Percentiles rank a stretch among this genome's conserved stretches.
phyloP scores from a whole-genome alignment of 108 stramenopile genomes.

The Nitzschia putrida region DNA sequence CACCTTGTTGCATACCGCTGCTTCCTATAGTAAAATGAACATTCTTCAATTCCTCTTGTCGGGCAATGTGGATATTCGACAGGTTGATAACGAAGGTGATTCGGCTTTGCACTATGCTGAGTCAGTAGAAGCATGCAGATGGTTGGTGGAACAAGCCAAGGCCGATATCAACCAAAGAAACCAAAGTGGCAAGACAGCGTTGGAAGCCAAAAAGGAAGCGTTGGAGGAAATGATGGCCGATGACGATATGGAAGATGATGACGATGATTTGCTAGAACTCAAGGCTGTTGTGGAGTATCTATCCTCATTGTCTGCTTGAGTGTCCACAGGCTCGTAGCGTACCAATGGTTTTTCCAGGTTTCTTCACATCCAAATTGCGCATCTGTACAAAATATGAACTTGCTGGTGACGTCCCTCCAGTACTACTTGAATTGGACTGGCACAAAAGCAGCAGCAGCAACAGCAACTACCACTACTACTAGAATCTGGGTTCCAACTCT shows the following conservation, averaged over 20 bases:
- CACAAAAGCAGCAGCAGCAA: too few relatives aligned
- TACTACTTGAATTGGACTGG: too few relatives aligned
- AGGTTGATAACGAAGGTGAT: conserved; percentile 63
- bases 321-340: too few relatives aligned
- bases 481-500: too few relatives aligned
- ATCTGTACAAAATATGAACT: too few relatives aligned
- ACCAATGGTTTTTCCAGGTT: too few relatives aligned
- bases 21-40: conserved; percentile 55
- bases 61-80: conserved; percentile 34
- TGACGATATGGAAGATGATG: conserved; percentile 55
- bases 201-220: conserved; percentile 52
- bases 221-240: conserved; percentile 54
- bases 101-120: conserved; percentile 73
- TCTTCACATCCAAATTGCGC: too few relatives aligned
- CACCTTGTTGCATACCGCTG: conserved; percentile 65
- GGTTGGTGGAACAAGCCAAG: conserved; percentile 44
- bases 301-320: not conserved
- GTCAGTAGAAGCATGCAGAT: conserved; percentile 32
- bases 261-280: conserved; percentile 45
- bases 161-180: conserved; percentile 37
- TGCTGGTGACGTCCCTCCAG: too few relatives aligned
- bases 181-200: conserved; percentile 49
- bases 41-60: conserved; percentile 42
- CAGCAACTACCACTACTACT: too few relatives aligned
- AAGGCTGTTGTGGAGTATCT: conserved; percentile 49